Evolutionary conservation across 2,329 filamentous ascomycete genomes (phyloP).

Genomic region (Colletotrichum somersetense): DNA sequence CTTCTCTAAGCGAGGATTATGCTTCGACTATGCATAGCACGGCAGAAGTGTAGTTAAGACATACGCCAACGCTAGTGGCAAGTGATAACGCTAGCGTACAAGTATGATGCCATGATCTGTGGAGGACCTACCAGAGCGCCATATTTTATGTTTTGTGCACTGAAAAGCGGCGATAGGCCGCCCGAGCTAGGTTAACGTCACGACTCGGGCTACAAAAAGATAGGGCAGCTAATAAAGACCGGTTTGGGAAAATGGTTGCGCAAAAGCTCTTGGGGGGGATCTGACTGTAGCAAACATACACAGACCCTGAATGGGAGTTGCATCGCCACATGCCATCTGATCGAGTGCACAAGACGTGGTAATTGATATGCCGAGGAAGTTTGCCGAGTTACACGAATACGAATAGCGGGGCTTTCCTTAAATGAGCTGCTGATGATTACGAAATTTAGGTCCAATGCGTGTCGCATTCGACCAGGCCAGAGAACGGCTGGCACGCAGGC

Average conservation of each 20-base stretch:
- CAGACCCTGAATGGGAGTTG: background rate
- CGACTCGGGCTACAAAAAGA: no score
- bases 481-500: no score
- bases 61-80: background rate
- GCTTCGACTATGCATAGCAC: background rate
- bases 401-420: background rate
- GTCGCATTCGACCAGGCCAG: no score
- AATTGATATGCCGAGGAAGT: no score
- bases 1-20: no score
- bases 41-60: no score
- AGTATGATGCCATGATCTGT: constrained; percentile 19
- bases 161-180: background rate
- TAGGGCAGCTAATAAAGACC: no score
- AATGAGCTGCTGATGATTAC: no score
- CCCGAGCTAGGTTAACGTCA: background rate
- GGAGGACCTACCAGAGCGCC: background rate
- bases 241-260: no score
- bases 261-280: no score
- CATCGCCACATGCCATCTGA: constrained; percentile 1
- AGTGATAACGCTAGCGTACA: background rate
- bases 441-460: background rate
- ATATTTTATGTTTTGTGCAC: background rate
- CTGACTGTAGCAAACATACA: background rate
- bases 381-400: background rate
- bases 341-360: background rate